Base-by-base conservation (phyloP, 2,329 filamentous ascomycete species). In the Fusarium sp. region DNA sequence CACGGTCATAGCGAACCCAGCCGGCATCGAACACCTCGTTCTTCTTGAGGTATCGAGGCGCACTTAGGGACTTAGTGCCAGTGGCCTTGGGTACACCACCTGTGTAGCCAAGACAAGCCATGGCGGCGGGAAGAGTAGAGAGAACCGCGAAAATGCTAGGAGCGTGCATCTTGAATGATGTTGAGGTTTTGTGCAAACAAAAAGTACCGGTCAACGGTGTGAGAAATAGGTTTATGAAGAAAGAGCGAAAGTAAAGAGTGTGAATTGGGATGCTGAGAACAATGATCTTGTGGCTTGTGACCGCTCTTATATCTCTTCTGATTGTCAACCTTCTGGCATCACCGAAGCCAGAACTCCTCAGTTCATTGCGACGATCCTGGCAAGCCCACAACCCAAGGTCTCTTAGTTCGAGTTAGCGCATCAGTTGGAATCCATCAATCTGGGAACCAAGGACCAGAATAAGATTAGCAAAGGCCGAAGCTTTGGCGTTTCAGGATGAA, bases 1-100 rank as follows among this genome's bases (percentile, higher is more conserved):
- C 79, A 61, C 79, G 80, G 70, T 81, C 80, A 61, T 79, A 82
- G 58, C 74, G 75, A 53, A 73, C 75, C 76, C 75, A 78, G 8
- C 62, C 65, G 40, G 74, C 77, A 37, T 79, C 77, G 23, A 74
- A 73, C 23, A 73, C 71, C 44, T 75, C 63, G 6, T 75, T 72
- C 6, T 73, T 62, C 41, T 67, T 65, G 50, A 78, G 67, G 60
- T 75, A 73, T 33, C 75, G 76, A 8, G 79, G 77, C 0, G 65
- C 62, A 40, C 66, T 75, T 41, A 74, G 74, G 38, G 71, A 59
- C 70, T 76, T 76, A 37, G 41, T 58, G 15, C 66, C 69, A 11
- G 76, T 78, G 12, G 72, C 40, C 36, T 69, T 74, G 37, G 76
- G 76, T 8, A 78, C 49, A n/a, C 76, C 76, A 9, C 74, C 75